Conservation (phyloP, 805 yeast genomes). For the Ogataea nonfermentans region DNA sequence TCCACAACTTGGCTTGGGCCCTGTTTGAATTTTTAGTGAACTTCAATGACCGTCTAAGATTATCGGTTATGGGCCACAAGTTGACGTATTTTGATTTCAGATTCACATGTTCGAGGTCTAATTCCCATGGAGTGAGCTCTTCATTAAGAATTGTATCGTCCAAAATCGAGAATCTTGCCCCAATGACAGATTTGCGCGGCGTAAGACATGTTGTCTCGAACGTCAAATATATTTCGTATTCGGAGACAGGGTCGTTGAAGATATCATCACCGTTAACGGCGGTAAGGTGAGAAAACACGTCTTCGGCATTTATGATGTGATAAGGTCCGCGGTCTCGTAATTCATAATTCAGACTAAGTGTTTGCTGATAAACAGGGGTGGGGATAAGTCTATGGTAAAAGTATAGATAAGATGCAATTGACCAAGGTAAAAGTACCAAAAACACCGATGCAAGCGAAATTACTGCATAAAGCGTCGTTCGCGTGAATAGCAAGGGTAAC, state of each 20-base stretch:
- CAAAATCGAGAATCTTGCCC: conserved; percentile 22
- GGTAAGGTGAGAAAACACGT: conserved; percentile 15
- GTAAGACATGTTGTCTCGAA: conserved; percentile 15
- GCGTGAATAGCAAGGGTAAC: conserved; percentile 25
- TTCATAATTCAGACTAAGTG: conserved; percentile 22
- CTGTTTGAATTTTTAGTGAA: conserved; percentile 19
- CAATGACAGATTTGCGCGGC: conserved; percentile 13
- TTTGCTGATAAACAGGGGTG: conserved; percentile 15
- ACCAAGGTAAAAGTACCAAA: conserved; percentile 34
- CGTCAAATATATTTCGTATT: conserved; percentile 23
- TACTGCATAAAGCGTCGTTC: conserved; percentile 20
- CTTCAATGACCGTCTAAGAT: conserved; percentile 15
- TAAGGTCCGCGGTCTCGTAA: conserved; percentile 26
- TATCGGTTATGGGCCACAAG: conserved; percentile 30
- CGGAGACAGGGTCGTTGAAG: conserved; percentile 16
- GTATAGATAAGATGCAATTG: conserved; percentile 31
- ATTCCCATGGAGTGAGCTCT: conserved; percentile 25
- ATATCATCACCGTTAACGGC: conserved; percentile 5
- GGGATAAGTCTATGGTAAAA: conserved; percentile 34
- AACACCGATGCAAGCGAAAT: conserved; percentile 18
- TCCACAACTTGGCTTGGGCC: conserved; percentile 10
- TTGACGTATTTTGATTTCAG: conserved; percentile 19
- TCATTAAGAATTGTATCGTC: conserved; percentile 23
- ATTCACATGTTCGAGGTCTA: conserved; percentile 17
- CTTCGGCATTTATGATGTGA: conserved; percentile 20